Evolutionary conservation across 805 yeast genomes (phyloP), one percentile per base, ranked within the genome.

Genomic region (Starmerella potacharoeniae): DNA sequence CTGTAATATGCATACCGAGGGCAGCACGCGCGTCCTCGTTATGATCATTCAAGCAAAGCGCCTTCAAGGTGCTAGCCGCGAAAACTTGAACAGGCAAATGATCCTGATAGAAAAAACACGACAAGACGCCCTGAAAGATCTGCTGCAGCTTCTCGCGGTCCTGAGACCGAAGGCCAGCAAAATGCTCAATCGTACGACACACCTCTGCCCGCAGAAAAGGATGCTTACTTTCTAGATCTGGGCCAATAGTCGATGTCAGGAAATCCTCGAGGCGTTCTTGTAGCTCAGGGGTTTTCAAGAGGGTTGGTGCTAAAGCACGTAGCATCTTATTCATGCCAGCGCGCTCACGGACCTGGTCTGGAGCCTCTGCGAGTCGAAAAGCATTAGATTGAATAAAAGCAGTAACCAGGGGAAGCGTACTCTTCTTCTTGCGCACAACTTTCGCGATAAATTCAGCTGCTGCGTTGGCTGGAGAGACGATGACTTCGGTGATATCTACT

Each of bases 61-160:
- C 81, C 71, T 90, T 96, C 51, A 91, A 73, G 0, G 95, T 93
- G 55, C 88, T 71, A 0, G 96, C 87, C 16, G 91, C 89, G 64
- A 87, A 86, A 49, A 91, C 76, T 66, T 82, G 84, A 4, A 88
- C 86, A 0, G 96, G 95, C 54, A 84, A 71, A 31, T 53, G 42
- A 36, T 75, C 70, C 11, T 9, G 39, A 52, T 81, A 82, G 53
- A 75, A 67, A 61, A 79, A 71, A 61, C 78, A 73, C 16, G 59
- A 51, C 35, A 73, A 57, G 9, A 71, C 59, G 39, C 66, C 65
- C 44, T 65, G 64, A 60, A 71, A 73, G 17, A 70, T 83, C 67
- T 50, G 79, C 75, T 66, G 86, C 83, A 73, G 83, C 76, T 43
- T 87, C 74, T 72, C 95, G 73, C 40, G 84, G 71, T 65, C 81